Percentiles rank a stretch among this genome's conserved stretches.
Evolutionary conservation across 306 rosid genomes (phyloP).

Genomic region (Fragaria ananassa): DNA sequence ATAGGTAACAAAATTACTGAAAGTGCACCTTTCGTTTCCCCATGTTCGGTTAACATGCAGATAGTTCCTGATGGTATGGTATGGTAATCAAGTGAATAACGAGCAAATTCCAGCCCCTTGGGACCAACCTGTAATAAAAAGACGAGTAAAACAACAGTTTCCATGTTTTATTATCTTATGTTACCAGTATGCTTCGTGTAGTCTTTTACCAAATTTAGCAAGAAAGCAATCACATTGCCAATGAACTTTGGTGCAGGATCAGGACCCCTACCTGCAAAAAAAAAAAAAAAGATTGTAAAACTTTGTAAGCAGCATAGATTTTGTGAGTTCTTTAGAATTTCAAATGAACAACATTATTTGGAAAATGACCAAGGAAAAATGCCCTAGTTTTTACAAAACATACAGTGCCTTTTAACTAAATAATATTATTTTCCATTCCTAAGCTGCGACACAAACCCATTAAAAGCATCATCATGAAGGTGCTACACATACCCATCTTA

Average conservation of each 20-base stretch:
- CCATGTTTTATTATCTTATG: neutral
- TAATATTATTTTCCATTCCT: neutral
- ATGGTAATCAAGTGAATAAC: conserved; percentile 93
- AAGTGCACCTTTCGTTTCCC: conserved; percentile 85
- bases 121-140: conserved; percentile 67
- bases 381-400: neutral
- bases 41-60: conserved; percentile 64
- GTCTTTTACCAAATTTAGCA: conserved; percentile 75
- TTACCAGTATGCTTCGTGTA: conserved; percentile 1
- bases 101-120: conserved; percentile 90
- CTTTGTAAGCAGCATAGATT: conserved; percentile 1
- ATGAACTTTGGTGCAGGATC: conserved; percentile 83
- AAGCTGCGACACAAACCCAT: neutral
- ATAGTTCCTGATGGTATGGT: conserved; percentile 92
- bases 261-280: conserved; percentile 72
- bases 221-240: conserved; percentile 80
- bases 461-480: conserved; percentile 8
- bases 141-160: conserved; percentile 22
- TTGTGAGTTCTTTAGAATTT: neutral
- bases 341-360: neutral
- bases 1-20: neutral
- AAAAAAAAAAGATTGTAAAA: conserved; percentile 9
- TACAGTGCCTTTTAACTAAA: neutral
- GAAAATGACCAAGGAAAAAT: neutral
- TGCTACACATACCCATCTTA: conserved; percentile 59